Evolutionary conservation across 192 early-diverging fungal genomes (phyloP).

Genomic region (Coemansia sp.): DNA sequence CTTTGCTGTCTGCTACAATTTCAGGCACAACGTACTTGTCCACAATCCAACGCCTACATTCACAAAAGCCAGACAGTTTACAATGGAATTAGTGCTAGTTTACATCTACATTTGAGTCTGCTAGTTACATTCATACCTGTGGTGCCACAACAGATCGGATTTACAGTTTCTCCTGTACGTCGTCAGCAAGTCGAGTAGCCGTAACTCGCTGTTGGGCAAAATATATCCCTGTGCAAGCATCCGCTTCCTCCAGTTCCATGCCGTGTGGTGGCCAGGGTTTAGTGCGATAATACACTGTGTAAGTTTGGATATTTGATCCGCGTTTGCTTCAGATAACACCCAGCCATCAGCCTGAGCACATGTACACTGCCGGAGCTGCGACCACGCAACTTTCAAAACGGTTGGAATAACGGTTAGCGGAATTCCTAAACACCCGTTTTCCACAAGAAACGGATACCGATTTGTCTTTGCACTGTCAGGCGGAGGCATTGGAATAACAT

Average conservation of each 20-base stretch:
- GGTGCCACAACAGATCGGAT: constrained; percentile 39
- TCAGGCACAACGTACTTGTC: neutral
- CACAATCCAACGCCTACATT: constrained; percentile 31
- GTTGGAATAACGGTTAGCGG: constrained; percentile 16
- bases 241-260: constrained; percentile 48
- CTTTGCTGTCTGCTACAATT: neutral
- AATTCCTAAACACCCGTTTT: constrained; percentile 29
- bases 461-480: neutral
- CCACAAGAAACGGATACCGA: constrained; percentile 27
- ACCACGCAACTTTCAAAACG: constrained; percentile 19
- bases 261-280: constrained; percentile 44
- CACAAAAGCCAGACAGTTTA: neutral
- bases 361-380: constrained; percentile 5
- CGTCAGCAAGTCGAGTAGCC: constrained; percentile 13
- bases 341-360: neutral
- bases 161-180: constrained; percentile 46
- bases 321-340: neutral
- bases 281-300: constrained; percentile 39
- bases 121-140: constrained; percentile 24
- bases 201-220: constrained; percentile 16
- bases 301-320: constrained; percentile 11
- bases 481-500: constrained; percentile 11
- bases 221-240: constrained; percentile 10
- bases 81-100: too few species aligned
- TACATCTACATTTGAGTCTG: too few species aligned